phyloP scores from a whole-genome alignment of 163 green algal genomes.

The Smithsoniella earleae region DNA sequence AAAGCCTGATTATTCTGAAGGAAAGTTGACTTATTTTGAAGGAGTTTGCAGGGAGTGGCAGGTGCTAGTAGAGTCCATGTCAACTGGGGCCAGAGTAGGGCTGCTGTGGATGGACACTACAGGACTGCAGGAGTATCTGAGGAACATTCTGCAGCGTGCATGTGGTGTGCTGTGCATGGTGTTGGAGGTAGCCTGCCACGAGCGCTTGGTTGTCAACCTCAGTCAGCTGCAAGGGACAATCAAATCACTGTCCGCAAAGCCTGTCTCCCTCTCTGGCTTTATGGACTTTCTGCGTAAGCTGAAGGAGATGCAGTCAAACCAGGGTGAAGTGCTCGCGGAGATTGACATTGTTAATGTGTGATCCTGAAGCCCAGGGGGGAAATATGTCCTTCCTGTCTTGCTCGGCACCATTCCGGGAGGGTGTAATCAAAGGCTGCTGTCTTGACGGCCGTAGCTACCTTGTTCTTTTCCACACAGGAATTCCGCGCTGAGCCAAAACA shows the following conservation, averaged over 20 bases:
- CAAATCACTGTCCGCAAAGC: neutral
- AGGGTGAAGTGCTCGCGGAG: neutral
- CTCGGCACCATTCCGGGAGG: too few species aligned
- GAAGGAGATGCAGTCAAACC: neutral
- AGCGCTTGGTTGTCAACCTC: slow-evolving; percentile 37
- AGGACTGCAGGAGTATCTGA: slow-evolving; percentile 41
- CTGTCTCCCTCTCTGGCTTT: slow-evolving; percentile 4
- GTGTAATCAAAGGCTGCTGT: neutral
- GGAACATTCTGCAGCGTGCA: slow-evolving; percentile 40
- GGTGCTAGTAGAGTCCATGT: slow-evolving; percentile 45
- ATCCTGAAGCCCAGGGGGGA: too few species aligned
- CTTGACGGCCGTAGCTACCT: neutral
- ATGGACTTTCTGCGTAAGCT: neutral
- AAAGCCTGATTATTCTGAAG: neutral
- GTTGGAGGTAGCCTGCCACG: slow-evolving; percentile 46
- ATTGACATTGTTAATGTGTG: neutral
- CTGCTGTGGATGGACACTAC: slow-evolving; percentile 49
- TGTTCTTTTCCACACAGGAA: neutral
- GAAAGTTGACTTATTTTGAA: neutral
- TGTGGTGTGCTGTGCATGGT: slow-evolving; percentile 42
- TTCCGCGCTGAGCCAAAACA: too few species aligned
- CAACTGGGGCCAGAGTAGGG: slow-evolving; percentile 39
- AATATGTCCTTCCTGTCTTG: too few species aligned
- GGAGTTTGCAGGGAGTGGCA: slow-evolving; percentile 43
- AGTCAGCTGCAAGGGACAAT: slow-evolving; percentile 35